These are phyloP conservation scores for Kandelia obovata DNA, from an alignment of 345 rosid genomes.

Conservation along the genomic window DNA sequence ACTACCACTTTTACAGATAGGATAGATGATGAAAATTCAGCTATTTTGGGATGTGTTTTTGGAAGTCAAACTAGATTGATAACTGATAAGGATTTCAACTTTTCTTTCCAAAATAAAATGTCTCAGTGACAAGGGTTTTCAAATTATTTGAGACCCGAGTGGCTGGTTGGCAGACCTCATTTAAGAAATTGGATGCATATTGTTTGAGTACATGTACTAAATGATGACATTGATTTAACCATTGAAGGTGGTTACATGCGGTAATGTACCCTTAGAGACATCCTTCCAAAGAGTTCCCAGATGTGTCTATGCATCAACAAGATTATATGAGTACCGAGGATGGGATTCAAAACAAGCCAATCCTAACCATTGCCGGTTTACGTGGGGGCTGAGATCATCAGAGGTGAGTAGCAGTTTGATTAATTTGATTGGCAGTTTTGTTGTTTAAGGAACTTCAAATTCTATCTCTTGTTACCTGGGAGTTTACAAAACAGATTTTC, in stretches of 20 bases:
- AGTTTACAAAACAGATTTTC: neutral
- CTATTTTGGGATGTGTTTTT: too few relatives aligned
- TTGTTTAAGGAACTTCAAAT: neutral
- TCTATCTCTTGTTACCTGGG: neutral
- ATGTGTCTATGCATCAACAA: constrained; percentile 84
- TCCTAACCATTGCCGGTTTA: constrained; percentile 69
- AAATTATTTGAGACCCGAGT: neutral
- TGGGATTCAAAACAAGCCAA: constrained; percentile 90
- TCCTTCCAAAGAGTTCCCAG: constrained; percentile 88
- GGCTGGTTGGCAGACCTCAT: neutral
- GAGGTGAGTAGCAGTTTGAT: constrained; percentile 51
- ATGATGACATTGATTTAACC: constrained; percentile 8
- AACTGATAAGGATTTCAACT: too few relatives aligned
- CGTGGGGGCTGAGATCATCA: constrained; percentile 75
- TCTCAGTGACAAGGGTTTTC: neutral
- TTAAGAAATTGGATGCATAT: too few relatives aligned
- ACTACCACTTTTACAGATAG: too few relatives aligned
- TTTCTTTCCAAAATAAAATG: too few relatives aligned
- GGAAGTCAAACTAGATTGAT: neutral
- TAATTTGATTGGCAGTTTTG: neutral
- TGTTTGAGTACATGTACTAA: too few relatives aligned
- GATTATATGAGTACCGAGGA: constrained; percentile 82
- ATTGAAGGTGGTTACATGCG: constrained; percentile 89
- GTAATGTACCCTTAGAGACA: constrained; percentile 89
- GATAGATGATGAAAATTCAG: too few relatives aligned